A percentile compares a stretch with the other conserved stretches of the same genome.
Conservation (phyloP, 2,329 filamentous ascomycete genomes). For the Cercospora citrullina region DNA sequence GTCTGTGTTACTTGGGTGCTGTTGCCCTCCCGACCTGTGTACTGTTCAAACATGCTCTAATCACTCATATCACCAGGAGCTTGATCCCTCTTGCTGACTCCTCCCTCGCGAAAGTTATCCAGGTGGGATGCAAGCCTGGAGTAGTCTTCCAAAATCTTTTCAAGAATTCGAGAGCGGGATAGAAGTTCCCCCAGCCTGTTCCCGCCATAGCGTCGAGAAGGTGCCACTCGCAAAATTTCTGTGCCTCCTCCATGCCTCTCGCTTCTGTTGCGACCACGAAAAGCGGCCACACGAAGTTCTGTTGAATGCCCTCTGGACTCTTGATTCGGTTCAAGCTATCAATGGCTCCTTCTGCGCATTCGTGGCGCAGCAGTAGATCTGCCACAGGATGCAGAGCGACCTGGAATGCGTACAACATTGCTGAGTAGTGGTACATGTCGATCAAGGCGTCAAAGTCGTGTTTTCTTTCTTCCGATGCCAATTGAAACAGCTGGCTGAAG, state of each 20-base stretch:
- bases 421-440: slow-evolving; percentile 10
- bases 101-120: slow-evolving; percentile 5
- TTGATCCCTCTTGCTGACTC: slow-evolving; percentile 9
- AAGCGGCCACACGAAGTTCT: slow-evolving; percentile 14
- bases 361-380: not conserved
- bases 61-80: not conserved
- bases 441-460: slow-evolving; percentile 12
- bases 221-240: slow-evolving; percentile 6
- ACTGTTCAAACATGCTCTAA: not conserved
- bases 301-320: slow-evolving; percentile 1
- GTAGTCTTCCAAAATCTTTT: slow-evolving; percentile 12
- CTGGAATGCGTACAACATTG: slow-evolving; percentile 11
- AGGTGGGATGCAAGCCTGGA: slow-evolving; percentile 1
- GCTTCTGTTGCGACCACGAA: slow-evolving; percentile 13
- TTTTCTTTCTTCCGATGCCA: slow-evolving; percentile 6
- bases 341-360: slow-evolving; percentile 7
- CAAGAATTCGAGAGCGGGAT: slow-evolving; percentile 12
- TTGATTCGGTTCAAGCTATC: slow-evolving; percentile 9
- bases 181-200: slow-evolving; percentile 5
- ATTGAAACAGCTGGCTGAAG: slow-evolving; percentile 9
- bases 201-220: slow-evolving; percentile 5
- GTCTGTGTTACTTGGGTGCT: not conserved
- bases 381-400: slow-evolving; percentile 4
- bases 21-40: slow-evolving; percentile 6
- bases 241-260: not conserved